Percentiles rank a stretch among this genome's conserved stretches.
These are phyloP conservation scores for Citrus medica DNA, from an alignment of 345 rosid species.

Conservation along the genomic window DNA sequence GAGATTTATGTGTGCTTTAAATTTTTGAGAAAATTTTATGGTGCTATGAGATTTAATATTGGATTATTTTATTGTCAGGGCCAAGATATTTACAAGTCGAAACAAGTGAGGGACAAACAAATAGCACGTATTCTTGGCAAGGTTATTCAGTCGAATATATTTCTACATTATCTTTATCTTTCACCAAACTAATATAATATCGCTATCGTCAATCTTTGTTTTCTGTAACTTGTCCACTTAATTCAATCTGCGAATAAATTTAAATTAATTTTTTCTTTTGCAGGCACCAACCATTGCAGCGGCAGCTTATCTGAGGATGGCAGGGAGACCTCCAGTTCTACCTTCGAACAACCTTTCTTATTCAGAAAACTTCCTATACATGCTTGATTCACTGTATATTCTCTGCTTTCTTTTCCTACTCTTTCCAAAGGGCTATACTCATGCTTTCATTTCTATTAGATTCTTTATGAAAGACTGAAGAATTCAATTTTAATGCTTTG, in stretches of 20 bases:
- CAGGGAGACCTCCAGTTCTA: slow-evolving; percentile 95
- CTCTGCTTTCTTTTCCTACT: neutral
- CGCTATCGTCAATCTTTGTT: neutral
- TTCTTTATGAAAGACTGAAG: neutral
- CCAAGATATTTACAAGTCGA: slow-evolving; percentile 75
- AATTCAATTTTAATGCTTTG: neutral
- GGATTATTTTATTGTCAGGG: slow-evolving; percentile 34
- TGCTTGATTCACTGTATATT: slow-evolving; percentile 91
- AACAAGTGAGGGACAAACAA: slow-evolving; percentile 91
- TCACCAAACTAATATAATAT: neutral
- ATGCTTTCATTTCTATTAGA: neutral
- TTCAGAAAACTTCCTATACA: slow-evolving; percentile 87
- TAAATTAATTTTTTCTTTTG: slow-evolving; percentile 12
- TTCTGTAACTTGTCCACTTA: neutral
- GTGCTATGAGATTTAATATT: neutral
- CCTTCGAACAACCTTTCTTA: slow-evolving; percentile 91
- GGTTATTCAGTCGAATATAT: slow-evolving; percentile 38
- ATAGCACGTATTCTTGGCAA: slow-evolving; percentile 90
- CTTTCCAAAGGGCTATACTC: slow-evolving; percentile 1
- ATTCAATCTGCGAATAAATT: neutral
- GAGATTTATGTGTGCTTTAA: neutral
- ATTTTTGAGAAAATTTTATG: neutral
- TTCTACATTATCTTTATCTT: slow-evolving; percentile 1
- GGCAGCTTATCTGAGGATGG: slow-evolving; percentile 92
- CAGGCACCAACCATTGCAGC: slow-evolving; percentile 96